phyloP scores from a whole-genome alignment of 257 asterid species.

The Nicotiana paniculata region DNA sequence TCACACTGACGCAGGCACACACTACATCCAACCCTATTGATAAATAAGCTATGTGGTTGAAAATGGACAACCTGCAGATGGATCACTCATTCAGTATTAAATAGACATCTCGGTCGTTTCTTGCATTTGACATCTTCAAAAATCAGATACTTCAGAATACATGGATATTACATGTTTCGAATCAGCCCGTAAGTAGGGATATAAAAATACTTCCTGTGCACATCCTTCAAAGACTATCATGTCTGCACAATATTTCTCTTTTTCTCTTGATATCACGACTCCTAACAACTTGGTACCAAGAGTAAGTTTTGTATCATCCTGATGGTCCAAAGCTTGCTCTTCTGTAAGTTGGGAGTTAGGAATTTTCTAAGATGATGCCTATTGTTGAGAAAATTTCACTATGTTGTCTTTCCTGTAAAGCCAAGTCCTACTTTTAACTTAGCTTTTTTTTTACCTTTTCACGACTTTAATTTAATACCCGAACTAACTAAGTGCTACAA shows the following conservation, averaged over 20 bases:
- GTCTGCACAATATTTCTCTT: not conserved
- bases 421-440: not conserved
- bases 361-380: not conserved
- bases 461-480: not conserved
- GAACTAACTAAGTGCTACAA: not conserved
- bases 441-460: not conserved
- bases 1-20: slow-evolving; percentile 72
- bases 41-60: slow-evolving; percentile 82
- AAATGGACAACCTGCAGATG: slow-evolving; percentile 81
- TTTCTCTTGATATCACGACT: not conserved
- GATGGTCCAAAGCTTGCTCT: not conserved
- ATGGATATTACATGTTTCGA: not conserved
- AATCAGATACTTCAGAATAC: not conserved
- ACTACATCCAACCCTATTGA: slow-evolving; percentile 76
- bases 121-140: not conserved
- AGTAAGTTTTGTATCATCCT: not conserved
- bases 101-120: not conserved
- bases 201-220: not conserved
- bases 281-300: not conserved
- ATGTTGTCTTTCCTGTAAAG: not conserved
- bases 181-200: not conserved
- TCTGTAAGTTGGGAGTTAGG: not conserved
- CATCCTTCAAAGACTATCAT: not conserved
- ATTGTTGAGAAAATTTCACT: not conserved
- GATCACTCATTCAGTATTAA: not conserved